A percentile compares a stretch with the other conserved stretches of the same genome.
These are phyloP conservation scores for Naganishia liquefaciens DNA, from an alignment of 1,284 basidiomycete species.

Conservation along the genomic window DNA sequence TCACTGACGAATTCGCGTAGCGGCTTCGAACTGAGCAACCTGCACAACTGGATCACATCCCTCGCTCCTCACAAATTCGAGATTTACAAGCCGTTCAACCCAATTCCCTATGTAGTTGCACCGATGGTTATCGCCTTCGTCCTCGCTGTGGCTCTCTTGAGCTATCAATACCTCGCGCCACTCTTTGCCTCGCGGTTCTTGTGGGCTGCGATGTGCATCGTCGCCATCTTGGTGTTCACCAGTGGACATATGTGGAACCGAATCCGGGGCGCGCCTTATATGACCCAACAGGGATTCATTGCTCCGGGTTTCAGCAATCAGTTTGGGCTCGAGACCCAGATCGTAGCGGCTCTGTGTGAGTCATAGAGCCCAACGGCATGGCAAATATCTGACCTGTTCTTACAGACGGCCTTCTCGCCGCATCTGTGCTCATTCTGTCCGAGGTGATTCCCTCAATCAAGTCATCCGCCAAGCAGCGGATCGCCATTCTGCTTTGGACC, in stretches of 20 bases:
- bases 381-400: neutral
- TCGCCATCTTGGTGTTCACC: conserved; percentile 77
- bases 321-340: conserved; percentile 87
- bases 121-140: conserved; percentile 66
- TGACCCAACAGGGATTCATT: conserved; percentile 58
- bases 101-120: conserved; percentile 62
- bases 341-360: conserved; percentile 83
- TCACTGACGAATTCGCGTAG: conserved; percentile 55
- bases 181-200: conserved; percentile 65
- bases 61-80: conserved; percentile 59
- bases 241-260: conserved; percentile 95
- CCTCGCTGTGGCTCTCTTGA: conserved; percentile 53
- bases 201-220: conserved; percentile 66
- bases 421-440: conserved; percentile 79
- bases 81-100: conserved; percentile 51
- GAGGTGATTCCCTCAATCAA: conserved; percentile 76
- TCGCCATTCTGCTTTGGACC: conserved; percentile 87
- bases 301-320: conserved; percentile 86
- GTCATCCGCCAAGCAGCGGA: conserved; percentile 72
- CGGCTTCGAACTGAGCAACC: conserved; percentile 72
- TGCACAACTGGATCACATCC: conserved; percentile 72
- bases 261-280: conserved; percentile 79
- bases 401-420: conserved; percentile 77
- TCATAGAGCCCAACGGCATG: conserved; percentile 36
- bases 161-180: conserved; percentile 59